These are phyloP conservation scores for Boechera retrofracta DNA, from an alignment of 345 rosid genomes.

Conservation along the genomic window DNA sequence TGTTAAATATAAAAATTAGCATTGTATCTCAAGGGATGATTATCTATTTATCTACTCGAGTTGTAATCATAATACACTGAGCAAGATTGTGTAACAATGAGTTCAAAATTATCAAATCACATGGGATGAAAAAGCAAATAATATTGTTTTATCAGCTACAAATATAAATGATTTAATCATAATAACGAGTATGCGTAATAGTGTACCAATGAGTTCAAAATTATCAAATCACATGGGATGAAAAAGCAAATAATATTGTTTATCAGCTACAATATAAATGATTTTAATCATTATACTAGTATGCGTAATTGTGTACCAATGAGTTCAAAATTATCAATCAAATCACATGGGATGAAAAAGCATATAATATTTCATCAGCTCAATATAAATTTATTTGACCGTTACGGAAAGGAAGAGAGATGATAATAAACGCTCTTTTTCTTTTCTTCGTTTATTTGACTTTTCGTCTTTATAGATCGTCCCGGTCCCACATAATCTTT, in stretches of 20 bases:
- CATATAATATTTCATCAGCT: slow-evolving; percentile 12
- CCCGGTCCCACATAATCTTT: slow-evolving; percentile 24
- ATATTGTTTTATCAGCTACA: not conserved
- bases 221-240: slow-evolving; percentile 33
- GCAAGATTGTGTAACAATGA: slow-evolving; percentile 13
- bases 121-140: slow-evolving; percentile 15
- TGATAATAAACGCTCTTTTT: not conserved
- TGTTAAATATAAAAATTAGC: too few species aligned
- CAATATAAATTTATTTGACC: slow-evolving; percentile 49
- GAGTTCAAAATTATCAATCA: slow-evolving; percentile 44
- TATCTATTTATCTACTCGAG: slow-evolving; percentile 26
- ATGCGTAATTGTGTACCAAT: slow-evolving; percentile 11
- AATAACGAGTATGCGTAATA: not conserved
- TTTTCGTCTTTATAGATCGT: slow-evolving; percentile 19
- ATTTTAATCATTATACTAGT: slow-evolving; percentile 31
- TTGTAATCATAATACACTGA: not conserved
- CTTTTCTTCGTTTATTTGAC: slow-evolving; percentile 39
- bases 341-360: slow-evolving; percentile 35
- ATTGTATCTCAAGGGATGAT: not conserved
- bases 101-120: slow-evolving; percentile 41
- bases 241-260: slow-evolving; percentile 8
- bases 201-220: slow-evolving; percentile 39
- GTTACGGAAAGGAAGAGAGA: slow-evolving; percentile 30
- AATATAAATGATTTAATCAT: slow-evolving; percentile 38
- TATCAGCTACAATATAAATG: slow-evolving; percentile 11